A percentile compares a stretch with the other conserved stretches of the same genome.
Conservation (phyloP, 306 rosid genomes). For the Vigna radiata region DNA sequence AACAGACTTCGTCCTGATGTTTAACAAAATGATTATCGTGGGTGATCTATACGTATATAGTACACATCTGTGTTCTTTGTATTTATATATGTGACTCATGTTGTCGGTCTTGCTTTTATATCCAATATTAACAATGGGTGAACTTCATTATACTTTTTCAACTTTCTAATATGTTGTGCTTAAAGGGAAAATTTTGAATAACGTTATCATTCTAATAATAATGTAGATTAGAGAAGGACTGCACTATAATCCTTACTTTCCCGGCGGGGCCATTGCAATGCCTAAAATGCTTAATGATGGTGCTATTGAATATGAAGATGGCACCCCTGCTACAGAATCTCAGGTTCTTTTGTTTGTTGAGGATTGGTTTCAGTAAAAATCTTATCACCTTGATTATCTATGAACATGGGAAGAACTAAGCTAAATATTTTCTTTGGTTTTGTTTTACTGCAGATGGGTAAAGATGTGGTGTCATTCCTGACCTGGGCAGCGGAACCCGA, state of each 20-base stretch:
- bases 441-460: constrained; percentile 82
- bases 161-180: constrained; percentile 15
- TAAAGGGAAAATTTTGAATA: constrained; percentile 8
- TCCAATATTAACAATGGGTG: background rate
- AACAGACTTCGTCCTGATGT: background rate
- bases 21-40: background rate
- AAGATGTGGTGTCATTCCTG: constrained; percentile 87
- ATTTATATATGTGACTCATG: background rate
- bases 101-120: constrained; percentile 20
- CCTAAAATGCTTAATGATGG: constrained; percentile 99
- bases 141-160: constrained; percentile 25
- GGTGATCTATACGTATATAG: too few relatives aligned
- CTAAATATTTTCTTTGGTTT: background rate
- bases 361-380: constrained; percentile 11
- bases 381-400: background rate
- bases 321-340: constrained; percentile 91
- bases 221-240: constrained; percentile 92
- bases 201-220: constrained; percentile 36
- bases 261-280: constrained; percentile 99
- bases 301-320: constrained; percentile 95
- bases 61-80: background rate
- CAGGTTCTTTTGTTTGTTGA: constrained; percentile 61
- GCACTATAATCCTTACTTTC: constrained; percentile 96
- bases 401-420: constrained; percentile 15
- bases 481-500: constrained; percentile 99